phyloP scores from a whole-genome alignment of 108 stramenopile genomes.

The Conticribra guillardii region DNA sequence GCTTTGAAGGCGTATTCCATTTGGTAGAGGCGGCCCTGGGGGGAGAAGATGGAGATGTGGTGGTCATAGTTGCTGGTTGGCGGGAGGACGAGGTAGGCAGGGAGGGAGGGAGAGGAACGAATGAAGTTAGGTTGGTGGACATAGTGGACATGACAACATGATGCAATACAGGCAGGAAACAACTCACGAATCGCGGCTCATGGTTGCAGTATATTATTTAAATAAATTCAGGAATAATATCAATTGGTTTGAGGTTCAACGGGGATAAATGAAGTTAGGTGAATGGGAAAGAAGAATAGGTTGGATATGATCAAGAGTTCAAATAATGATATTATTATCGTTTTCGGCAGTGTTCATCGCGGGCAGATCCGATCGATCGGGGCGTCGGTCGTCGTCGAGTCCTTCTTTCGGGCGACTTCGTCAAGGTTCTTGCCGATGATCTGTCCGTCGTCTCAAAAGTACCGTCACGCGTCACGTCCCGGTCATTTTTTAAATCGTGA shows the following conservation, averaged over 20 bases:
- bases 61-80: constrained; percentile 91
- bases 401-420: not conserved
- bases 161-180: not conserved
- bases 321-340: not conserved
- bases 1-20: constrained; percentile 99
- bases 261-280: not conserved
- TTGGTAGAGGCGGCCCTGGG: constrained; percentile 98
- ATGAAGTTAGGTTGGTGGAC: too few relatives aligned
- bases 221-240: not conserved
- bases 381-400: not conserved
- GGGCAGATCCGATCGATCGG: too few relatives aligned
- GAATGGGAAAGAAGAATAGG: too few relatives aligned
- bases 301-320: too few relatives aligned
- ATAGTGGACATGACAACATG: not conserved
- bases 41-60: constrained; percentile 98
- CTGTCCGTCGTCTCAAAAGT: too few relatives aligned
- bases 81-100: too few relatives aligned
- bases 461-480: too few relatives aligned
- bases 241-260: not conserved
- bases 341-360: not conserved
- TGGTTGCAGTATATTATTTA: constrained; percentile 26
- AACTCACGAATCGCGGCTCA: constrained; percentile 85
- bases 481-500: too few relatives aligned
- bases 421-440: too few relatives aligned
- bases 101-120: too few relatives aligned